Conservation (phyloP, 805 yeast genomes). For the Candida montana region DNA sequence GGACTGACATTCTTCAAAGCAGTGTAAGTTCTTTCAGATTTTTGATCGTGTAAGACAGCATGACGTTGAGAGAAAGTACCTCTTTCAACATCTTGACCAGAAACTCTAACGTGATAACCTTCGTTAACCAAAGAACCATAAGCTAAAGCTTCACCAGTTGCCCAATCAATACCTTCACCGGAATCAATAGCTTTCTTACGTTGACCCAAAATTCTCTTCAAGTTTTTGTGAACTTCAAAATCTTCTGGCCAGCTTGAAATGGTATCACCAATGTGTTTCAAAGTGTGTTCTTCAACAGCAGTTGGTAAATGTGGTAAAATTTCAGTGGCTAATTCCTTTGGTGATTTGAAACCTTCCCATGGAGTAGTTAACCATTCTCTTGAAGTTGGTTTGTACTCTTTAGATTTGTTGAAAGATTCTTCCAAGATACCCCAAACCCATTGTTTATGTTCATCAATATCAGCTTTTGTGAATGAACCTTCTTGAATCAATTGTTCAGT, state of each 20-base stretch:
- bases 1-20: slow-evolving; percentile 79
- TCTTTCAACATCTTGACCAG: slow-evolving; percentile 99
- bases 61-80: slow-evolving; percentile 99
- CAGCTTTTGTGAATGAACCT: slow-evolving; percentile 84
- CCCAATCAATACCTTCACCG: slow-evolving; percentile 97
- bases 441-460: slow-evolving; percentile 90
- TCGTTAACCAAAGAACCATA: slow-evolving; percentile 88
- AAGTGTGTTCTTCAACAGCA: slow-evolving; percentile 64
- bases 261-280: slow-evolving; percentile 72
- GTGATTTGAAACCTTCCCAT: slow-evolving; percentile 98
- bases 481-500: slow-evolving; percentile 73
- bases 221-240: slow-evolving; percentile 89
- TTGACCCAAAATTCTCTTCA: slow-evolving; percentile 85
- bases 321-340: slow-evolving; percentile 94
- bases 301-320: slow-evolving; percentile 95
- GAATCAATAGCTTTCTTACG: slow-evolving; percentile 84
- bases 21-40: slow-evolving; percentile 72
- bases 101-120: slow-evolving; percentile 94
- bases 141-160: slow-evolving; percentile 99
- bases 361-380: slow-evolving; percentile 98
- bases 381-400: slow-evolving; percentile 84
- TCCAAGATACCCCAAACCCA: slow-evolving; percentile 97
- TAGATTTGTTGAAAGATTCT: slow-evolving; percentile 81
- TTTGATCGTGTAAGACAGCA: slow-evolving; percentile 95
- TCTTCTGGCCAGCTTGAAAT: slow-evolving; percentile 82